Percentiles rank a stretch among this genome's conserved stretches.
Conservation (phyloP, 192 early-diverging fungal genomes). For the Entomortierella beljakovae region DNA sequence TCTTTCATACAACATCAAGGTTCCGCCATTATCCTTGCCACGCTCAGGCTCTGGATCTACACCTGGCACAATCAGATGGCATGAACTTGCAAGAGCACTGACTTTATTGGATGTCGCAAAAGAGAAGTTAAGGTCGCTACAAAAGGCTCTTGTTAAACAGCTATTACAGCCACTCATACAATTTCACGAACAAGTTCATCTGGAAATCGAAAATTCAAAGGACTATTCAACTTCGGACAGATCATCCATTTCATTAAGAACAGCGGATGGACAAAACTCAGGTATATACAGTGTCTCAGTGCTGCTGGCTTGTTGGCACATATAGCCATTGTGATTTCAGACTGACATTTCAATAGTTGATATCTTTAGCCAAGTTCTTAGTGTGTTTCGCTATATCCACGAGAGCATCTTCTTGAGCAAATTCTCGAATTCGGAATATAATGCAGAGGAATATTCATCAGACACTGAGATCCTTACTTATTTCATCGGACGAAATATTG, state of each 20-base stretch:
- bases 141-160: conserved; percentile 17
- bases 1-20: conserved; percentile 35
- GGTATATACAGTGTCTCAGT: neutral
- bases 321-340: neutral
- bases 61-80: conserved; percentile 36
- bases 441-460: conserved; percentile 17
- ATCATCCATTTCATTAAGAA: conserved; percentile 10
- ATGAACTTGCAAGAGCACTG: conserved; percentile 29
- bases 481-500: conserved; percentile 37
- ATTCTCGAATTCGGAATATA: conserved; percentile 29
- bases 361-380: conserved; percentile 22
- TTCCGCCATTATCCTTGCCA: conserved; percentile 22
- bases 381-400: conserved; percentile 29
- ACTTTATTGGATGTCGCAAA: conserved; percentile 26
- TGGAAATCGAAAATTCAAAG: neutral
- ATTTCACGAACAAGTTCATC: neutral
- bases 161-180: conserved; percentile 38
- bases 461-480: conserved; percentile 29
- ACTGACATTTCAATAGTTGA: conserved; percentile 1
- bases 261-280: neutral
- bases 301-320: neutral
- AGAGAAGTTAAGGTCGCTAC: conserved; percentile 31
- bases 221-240: conserved; percentile 13
- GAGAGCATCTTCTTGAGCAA: conserved; percentile 24
- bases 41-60: conserved; percentile 12